A percentile compares a stretch with the other conserved stretches of the same genome.
These are phyloP conservation scores for Ganoderma lucidum DNA, from an alignment of 1,284 basidiomycete genomes.

Conservation along the genomic window DNA sequence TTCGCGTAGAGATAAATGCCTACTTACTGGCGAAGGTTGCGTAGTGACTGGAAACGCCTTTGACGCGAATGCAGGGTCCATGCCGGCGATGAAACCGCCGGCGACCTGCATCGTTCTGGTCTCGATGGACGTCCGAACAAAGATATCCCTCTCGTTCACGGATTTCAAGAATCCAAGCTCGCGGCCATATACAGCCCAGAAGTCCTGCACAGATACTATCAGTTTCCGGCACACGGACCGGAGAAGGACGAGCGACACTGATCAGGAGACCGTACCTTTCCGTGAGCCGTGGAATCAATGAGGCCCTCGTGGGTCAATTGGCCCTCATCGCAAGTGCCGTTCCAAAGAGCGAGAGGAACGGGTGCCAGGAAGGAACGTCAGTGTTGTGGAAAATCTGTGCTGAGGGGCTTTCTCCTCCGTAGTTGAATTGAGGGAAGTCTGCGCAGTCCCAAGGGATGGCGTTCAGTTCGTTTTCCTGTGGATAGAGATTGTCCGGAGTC, in stretches of 20 bases:
- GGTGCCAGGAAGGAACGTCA: constrained; percentile 44
- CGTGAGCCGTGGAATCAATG: constrained; percentile 56
- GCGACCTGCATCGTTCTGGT: constrained; percentile 60
- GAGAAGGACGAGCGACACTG: neutral
- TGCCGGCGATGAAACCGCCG: constrained; percentile 57
- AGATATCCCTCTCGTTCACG: constrained; percentile 51
- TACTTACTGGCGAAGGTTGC: constrained; percentile 44
- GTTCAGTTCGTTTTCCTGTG: constrained; percentile 54
- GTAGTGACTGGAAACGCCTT: constrained; percentile 52
- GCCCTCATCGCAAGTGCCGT: constrained; percentile 61
- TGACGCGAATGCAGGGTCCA: constrained; percentile 49
- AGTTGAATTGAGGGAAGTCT: constrained; percentile 46
- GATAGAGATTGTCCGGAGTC: constrained; percentile 57
- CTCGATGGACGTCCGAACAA: constrained; percentile 54
- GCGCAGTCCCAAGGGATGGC: constrained; percentile 51
- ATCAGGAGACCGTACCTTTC: constrained; percentile 43
- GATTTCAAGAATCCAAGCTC: constrained; percentile 50
- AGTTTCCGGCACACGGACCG: neutral
- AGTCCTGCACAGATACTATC: constrained; percentile 46
- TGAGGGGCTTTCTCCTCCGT: constrained; percentile 43
- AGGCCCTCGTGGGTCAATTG: constrained; percentile 59
- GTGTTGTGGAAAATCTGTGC: constrained; percentile 50
- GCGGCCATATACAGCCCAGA: constrained; percentile 57
- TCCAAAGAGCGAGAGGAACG: constrained; percentile 58
- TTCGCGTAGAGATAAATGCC: constrained; percentile 2